Evolutionary conservation across 2,329 filamentous ascomycete species (phyloP).

Genomic region (Alternaria brassicicola): DNA sequence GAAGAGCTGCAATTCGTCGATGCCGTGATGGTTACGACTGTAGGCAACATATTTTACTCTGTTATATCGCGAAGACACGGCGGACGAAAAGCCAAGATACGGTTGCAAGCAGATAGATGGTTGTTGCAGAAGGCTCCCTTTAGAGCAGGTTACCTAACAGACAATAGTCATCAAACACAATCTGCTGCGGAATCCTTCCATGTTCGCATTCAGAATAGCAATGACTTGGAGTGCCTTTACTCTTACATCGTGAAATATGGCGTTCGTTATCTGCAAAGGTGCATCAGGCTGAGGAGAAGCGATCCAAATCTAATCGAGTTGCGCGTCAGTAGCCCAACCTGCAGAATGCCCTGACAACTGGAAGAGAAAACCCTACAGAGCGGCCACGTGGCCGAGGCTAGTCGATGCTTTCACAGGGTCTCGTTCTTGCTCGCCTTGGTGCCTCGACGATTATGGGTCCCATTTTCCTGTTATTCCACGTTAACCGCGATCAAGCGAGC

Average conservation of each 20-base stretch:
- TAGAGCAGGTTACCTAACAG: no score
- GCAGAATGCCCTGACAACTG: background rate
- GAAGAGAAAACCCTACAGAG: background rate
- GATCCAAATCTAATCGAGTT: background rate
- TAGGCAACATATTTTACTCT: background rate
- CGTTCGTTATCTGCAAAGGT: no score
- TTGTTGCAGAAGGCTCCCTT: no score
- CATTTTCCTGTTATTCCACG: background rate
- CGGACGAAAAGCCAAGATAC: no score
- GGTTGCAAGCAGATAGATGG: no score
- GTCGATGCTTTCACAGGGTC: background rate
- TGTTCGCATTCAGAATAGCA: no score
- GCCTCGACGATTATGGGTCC: background rate
- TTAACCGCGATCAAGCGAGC: background rate
- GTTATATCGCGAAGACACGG: background rate
- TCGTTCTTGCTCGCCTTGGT: slow-evolving; percentile 4
- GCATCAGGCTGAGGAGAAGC: no score
- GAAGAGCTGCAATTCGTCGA: background rate
- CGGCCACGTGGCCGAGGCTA: slow-evolving; percentile 1
- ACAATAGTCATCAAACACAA: no score
- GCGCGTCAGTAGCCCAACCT: background rate
- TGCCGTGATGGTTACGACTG: background rate
- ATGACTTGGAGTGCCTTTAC: no score
- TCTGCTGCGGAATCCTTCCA: no score
- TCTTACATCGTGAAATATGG: no score